Percentiles rank a stretch among this genome's conserved stretches.
Evolutionary conservation across 164 flowering plant genomes (phyloP).

Genomic region (Aristolochia californica): DNA sequence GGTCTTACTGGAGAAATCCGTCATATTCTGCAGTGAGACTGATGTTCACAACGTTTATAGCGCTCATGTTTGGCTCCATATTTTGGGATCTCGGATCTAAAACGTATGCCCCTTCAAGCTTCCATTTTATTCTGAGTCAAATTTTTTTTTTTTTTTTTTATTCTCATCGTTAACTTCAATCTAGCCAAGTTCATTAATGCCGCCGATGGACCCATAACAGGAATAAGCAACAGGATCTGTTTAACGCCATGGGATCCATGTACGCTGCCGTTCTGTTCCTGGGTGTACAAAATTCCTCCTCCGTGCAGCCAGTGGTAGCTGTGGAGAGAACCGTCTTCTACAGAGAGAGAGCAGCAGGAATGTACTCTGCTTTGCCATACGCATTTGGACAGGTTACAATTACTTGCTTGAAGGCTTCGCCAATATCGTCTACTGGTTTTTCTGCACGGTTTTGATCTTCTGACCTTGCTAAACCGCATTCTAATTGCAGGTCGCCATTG

Average conservation of each 20-base stretch:
- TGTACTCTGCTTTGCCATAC: constrained; percentile 89
- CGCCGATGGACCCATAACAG: constrained; percentile 24
- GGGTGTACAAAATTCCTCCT: constrained; percentile 70
- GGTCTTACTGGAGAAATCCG: constrained; percentile 47
- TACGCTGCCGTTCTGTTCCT: constrained; percentile 79
- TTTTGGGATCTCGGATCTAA: constrained; percentile 34
- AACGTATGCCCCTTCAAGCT: constrained; percentile 29
- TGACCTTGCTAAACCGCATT: not conserved
- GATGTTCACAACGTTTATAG: constrained; percentile 31
- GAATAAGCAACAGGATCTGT: constrained; percentile 65
- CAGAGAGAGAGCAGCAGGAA: constrained; percentile 92
- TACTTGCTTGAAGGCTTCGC: too few species aligned
- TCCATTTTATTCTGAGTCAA: not conserved
- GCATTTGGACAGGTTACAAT: constrained; percentile 80
- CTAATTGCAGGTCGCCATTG: constrained; percentile 5
- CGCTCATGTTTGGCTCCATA: constrained; percentile 37
- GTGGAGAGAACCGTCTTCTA: constrained; percentile 91
- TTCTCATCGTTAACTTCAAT: too few species aligned
- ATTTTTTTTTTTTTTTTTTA: not conserved
- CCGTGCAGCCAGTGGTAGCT: constrained; percentile 95
- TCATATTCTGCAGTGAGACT: constrained; percentile 37
- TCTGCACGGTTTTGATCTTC: not conserved
- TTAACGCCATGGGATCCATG: constrained; percentile 94
- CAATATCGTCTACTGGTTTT: not conserved
- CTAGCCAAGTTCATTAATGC: not conserved